A percentile compares a stretch with the other conserved stretches of the same genome.
Evolutionary conservation across 176 grass and related monocot species (phyloP).

Genomic region (Avena insularis): DNA sequence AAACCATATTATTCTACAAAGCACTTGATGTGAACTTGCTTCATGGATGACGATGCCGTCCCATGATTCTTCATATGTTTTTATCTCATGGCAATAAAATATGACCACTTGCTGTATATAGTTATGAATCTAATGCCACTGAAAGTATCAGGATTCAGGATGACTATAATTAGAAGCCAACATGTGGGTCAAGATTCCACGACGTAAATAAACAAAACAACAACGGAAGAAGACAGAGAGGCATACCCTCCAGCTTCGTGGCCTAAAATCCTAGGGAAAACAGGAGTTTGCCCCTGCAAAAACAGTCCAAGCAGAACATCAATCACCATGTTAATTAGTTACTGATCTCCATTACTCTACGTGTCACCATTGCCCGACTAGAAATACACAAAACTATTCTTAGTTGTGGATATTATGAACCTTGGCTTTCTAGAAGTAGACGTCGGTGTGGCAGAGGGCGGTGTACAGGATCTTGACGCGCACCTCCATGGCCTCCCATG

Average conservation of each 20-base stretch:
- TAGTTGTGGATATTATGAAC: conserved; percentile 33
- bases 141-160: not conserved
- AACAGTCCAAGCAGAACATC: conserved; percentile 23
- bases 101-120: conserved; percentile 25
- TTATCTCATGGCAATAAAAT: conserved; percentile 18
- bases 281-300: conserved; percentile 71
- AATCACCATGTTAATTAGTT: not conserved
- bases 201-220: not conserved
- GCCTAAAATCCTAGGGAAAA: conserved; percentile 89
- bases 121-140: not conserved
- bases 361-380: not conserved
- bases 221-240: not conserved
- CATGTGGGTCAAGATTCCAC: not conserved
- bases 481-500: conserved; percentile 94
- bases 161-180: not conserved
- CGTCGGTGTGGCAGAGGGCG: conserved; percentile 87
- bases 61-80: conserved; percentile 17
- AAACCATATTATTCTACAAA: not conserved
- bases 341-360: not conserved
- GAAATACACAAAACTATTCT: not conserved
- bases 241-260: conserved; percentile 94
- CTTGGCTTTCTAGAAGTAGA: conserved; percentile 97
- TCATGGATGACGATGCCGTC: not conserved
- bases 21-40: not conserved
- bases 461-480: conserved; percentile 88